A percentile compares a stretch with the other conserved stretches of the same genome.
Evolutionary conservation across 1,284 basidiomycete species (phyloP).

Genomic region (Mixia osmundae): DNA sequence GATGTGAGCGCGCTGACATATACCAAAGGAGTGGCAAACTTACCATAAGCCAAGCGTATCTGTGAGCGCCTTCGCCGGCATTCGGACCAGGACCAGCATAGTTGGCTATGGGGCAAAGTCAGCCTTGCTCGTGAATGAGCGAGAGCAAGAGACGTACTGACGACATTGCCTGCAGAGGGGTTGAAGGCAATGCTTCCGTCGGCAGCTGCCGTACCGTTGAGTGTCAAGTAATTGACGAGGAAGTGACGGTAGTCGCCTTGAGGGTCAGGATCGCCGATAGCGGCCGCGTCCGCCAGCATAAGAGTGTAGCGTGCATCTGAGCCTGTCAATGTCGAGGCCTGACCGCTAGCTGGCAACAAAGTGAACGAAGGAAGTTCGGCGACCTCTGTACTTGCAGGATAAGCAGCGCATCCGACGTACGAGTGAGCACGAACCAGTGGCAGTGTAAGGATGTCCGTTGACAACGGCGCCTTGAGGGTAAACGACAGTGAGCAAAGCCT

Average conservation of each 20-base stretch:
- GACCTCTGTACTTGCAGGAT: too few relatives aligned
- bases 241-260: constrained; percentile 1
- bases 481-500: too few relatives aligned
- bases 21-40: background rate
- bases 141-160: too few relatives aligned
- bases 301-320: too few relatives aligned
- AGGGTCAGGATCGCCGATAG: background rate
- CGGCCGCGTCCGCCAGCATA: constrained; percentile 1
- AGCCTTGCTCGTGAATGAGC: too few relatives aligned
- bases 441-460: too few relatives aligned
- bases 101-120: background rate
- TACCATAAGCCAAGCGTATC: constrained; percentile 2
- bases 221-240: background rate
- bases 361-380: too few relatives aligned
- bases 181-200: background rate
- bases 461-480: too few relatives aligned
- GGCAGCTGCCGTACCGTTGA: background rate
- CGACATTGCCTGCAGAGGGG: background rate
- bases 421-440: too few relatives aligned
- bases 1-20: background rate
- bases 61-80: background rate
- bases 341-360: too few relatives aligned
- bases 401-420: too few relatives aligned
- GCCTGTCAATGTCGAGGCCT: too few relatives aligned
- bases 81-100: background rate